phyloP scores from a whole-genome alignment of 2,329 filamentous ascomycete genomes.

The Xylaria digitata region DNA sequence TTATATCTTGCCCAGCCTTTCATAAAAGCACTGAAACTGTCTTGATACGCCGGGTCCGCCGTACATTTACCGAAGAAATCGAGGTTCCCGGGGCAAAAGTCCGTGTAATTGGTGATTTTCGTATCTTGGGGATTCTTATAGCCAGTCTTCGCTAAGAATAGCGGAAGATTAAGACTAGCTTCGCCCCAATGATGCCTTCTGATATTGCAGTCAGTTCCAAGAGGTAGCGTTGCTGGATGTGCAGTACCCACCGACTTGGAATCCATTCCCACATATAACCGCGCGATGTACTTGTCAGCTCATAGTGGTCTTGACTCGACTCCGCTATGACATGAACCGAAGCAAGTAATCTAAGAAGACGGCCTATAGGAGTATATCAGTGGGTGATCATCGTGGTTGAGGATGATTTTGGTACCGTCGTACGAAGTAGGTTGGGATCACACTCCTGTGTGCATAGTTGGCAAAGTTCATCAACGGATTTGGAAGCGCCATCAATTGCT shows the following conservation, averaged over 20 bases:
- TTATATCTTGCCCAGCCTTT: conserved; percentile 39
- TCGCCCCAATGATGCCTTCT: conserved; percentile 35
- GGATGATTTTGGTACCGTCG: neutral
- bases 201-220: neutral
- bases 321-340: conserved; percentile 44
- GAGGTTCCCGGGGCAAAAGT: conserved; percentile 38
- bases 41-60: conserved; percentile 37
- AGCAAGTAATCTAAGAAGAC: conserved; percentile 39
- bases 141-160: conserved; percentile 41
- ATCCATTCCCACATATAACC: conserved; percentile 44
- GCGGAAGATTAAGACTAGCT: conserved; percentile 36
- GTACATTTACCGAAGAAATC: conserved; percentile 43
- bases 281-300: conserved; percentile 45
- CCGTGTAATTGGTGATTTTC: conserved; percentile 39
- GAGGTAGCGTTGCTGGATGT: neutral
- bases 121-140: conserved; percentile 43
- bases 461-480: conserved; percentile 38
- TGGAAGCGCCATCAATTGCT: conserved; percentile 33
- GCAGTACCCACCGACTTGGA: conserved; percentile 27
- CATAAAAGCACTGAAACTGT: conserved; percentile 46
- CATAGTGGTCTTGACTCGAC: conserved; percentile 44
- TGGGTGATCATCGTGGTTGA: neutral
- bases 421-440: conserved; percentile 44
- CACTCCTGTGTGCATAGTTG: conserved; percentile 34
- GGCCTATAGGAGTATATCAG: conserved; percentile 34